These are phyloP conservation scores for Tillandsia leiboldiana DNA, from an alignment of 176 grass and related monocot species.

Conservation along the genomic window DNA sequence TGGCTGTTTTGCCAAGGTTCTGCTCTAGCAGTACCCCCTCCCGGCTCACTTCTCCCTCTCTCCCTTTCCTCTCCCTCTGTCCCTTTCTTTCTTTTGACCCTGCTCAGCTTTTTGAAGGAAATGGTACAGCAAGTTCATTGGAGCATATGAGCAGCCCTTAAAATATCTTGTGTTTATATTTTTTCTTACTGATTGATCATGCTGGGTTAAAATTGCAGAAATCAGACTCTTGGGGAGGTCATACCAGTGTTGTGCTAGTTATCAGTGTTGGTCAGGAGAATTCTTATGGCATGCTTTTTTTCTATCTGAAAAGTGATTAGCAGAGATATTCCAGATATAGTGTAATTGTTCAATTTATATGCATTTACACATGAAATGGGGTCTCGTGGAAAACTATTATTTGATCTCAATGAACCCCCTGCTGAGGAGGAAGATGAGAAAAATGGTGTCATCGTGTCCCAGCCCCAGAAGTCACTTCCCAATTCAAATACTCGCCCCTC, in stretches of 20 bases:
- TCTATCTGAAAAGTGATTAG: background rate
- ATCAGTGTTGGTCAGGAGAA: conserved; percentile 14
- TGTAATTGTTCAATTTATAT: conserved; percentile 55
- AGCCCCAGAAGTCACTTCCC: conserved; percentile 72
- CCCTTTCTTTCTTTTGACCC: conserved; percentile 2
- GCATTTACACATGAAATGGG: conserved; percentile 98
- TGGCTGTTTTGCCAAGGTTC: conserved; percentile 22
- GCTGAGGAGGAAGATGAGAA: conserved; percentile 57
- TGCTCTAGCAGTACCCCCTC: conserved; percentile 35
- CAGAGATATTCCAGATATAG: background rate
- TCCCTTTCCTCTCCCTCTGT: conserved; percentile 16
- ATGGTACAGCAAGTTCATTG: background rate
- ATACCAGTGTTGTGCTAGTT: conserved; percentile 8
- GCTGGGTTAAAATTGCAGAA: conserved; percentile 35
- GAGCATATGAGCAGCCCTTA: conserved; percentile 41
- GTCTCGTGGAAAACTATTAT: conserved; percentile 79
- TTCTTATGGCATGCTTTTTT: conserved; percentile 2
- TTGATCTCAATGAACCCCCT: conserved; percentile 97
- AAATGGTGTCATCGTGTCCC: conserved; percentile 32
- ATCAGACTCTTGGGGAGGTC: conserved; percentile 20
- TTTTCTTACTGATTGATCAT: conserved; percentile 20
- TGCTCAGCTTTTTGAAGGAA: background rate
- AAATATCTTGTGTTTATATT: conserved; percentile 4
- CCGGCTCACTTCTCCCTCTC: conserved; percentile 29
- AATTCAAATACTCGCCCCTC: conserved; percentile 26